Base-by-base conservation (phyloP, 495 filamentous ascomycete genomes). In the Podospora bellae-mahoneyi region DNA sequence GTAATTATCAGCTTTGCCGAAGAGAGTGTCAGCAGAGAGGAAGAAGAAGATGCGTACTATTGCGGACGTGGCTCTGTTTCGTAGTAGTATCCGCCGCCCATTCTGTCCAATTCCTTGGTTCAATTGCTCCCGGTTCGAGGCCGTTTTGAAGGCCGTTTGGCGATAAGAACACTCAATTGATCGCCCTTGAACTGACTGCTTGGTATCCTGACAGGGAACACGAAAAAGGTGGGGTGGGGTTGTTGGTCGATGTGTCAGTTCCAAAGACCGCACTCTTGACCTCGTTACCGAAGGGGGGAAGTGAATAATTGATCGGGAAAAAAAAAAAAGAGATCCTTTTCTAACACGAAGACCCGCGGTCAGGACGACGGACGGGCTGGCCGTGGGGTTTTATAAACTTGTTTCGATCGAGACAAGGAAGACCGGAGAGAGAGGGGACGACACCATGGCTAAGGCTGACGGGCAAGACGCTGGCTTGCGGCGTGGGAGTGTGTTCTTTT, bases 1-100 rank as follows among this genome's bases (percentile, higher is more conserved):
- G 23, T 23, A 2, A 23, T 23, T 1, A 23, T 23, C 23, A 23
- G 23, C 23, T 23, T 23, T 23, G 23, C 1, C 23, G 23, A 23
- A 44, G 18, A 23, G 2, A 32, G 19, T 34, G 60, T 68, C 18
- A 64, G 66, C 5, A 54, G 10, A 39, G 20, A 57, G 6, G 54
- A 57, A 2, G 54, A 7, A 57, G 20, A 57, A 5, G 18, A 54
- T 18, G 65, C 66, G 16, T 69, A 69, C 67, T 65, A 69, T 9
- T 55, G 19, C 4, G 62, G 61, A 18, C 27, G 55, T 19, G 66
- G 62, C 56, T 69, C 62, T 15, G 34, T 19, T 28, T 65, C 62
- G 23, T 69, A 69, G 20, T 65, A 69, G 26, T 61, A 65, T 2
- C 27, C 58, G 30, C n/a, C 10, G 30, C n/a, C 10, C 30, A 62